Evolutionary conservation across 176 grass and related monocot genomes (phyloP).

Genomic region (Otatea glauca): DNA sequence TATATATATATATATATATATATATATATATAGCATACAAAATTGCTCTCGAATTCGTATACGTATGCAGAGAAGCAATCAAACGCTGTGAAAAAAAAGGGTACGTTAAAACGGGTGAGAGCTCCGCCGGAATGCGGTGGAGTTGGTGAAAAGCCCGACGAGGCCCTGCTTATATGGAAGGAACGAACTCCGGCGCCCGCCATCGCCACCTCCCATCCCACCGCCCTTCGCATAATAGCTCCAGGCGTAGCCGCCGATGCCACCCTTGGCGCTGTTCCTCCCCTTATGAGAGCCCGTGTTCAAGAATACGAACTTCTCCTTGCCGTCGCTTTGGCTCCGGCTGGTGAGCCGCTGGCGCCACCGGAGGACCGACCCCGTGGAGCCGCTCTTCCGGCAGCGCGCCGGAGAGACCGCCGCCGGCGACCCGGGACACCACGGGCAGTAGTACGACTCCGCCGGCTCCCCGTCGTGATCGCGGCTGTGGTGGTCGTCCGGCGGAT

Average conservation of each 20-base stretch:
- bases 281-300: conserved; percentile 7
- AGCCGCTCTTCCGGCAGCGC: conserved; percentile 64
- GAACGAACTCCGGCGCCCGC: conserved; percentile 50
- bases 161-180: conserved; percentile 69
- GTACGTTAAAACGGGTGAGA: conserved; percentile 55
- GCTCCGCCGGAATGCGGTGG: conserved; percentile 52
- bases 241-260: conserved; percentile 3
- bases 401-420: conserved; percentile 26
- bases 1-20: too few species aligned
- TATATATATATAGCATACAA: background rate
- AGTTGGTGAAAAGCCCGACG: conserved; percentile 61
- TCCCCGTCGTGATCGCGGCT: conserved; percentile 37
- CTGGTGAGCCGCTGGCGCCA: conserved; percentile 65
- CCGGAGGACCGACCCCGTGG: conserved; percentile 72
- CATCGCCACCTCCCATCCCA: background rate
- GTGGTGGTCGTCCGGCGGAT: background rate
- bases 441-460: conserved; percentile 45
- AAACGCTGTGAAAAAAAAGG: background rate
- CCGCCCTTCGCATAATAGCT: conserved; percentile 41
- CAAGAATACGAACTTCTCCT: conserved; percentile 84
- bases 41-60: background rate
- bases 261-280: background rate
- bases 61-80: background rate
- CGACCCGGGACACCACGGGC: conserved; percentile 42
- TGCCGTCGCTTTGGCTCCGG: conserved; percentile 83